Conservation (phyloP, 1,284 basidiomycete genomes). For the Trichosporon coremiiforme region DNA sequence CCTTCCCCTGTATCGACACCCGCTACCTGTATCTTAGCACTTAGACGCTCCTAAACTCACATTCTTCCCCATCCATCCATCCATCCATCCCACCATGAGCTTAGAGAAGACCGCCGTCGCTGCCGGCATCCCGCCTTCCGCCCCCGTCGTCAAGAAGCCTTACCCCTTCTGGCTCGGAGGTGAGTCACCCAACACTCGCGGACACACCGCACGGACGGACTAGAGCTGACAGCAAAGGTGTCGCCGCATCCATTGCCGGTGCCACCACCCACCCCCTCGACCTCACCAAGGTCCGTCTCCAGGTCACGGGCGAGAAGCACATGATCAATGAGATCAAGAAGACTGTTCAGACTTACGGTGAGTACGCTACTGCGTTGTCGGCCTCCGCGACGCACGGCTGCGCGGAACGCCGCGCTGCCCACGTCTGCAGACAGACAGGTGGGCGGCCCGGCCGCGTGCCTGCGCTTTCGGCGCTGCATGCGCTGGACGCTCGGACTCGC, state of each 20-base stretch:
- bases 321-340: constrained; percentile 78
- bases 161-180: constrained; percentile 83
- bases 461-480: background rate
- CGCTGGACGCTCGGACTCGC: background rate
- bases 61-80: background rate
- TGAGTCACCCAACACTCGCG: constrained; percentile 46
- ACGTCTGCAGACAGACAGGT: background rate
- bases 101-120: constrained; percentile 4
- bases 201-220: background rate
- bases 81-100: constrained; percentile 3
- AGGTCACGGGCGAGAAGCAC: constrained; percentile 81
- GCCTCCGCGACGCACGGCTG: background rate
- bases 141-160: constrained; percentile 57
- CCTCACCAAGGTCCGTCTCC: constrained; percentile 82
- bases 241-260: constrained; percentile 77
- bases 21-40: background rate
- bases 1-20: background rate
- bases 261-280: constrained; percentile 82
- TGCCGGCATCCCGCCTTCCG: constrained; percentile 17
- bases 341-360: constrained; percentile 60
- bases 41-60: background rate
- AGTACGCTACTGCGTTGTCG: constrained; percentile 21
- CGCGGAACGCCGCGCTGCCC: background rate
- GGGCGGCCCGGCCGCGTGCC: background rate
- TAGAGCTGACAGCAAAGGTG: constrained; percentile 57